Conservation (phyloP, 2,329 filamentous ascomycete species). For the Coniochaeta hoffmannii region DNA sequence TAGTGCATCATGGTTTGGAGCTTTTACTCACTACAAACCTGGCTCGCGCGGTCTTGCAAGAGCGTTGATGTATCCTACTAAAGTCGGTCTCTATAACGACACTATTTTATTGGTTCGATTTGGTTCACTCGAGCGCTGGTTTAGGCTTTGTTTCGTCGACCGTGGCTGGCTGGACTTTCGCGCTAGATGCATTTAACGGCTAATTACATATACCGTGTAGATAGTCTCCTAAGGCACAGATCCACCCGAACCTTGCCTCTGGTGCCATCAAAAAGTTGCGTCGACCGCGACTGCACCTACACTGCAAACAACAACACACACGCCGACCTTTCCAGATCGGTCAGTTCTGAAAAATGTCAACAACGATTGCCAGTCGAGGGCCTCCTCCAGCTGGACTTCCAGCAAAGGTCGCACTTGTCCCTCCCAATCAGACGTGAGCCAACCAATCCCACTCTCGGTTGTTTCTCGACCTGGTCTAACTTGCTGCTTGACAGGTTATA, state of each 20-base stretch:
- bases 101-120: too few relatives aligned
- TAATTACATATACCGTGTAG: too few relatives aligned
- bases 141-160: too few relatives aligned
- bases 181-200: too few relatives aligned
- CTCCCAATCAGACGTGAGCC: slow-evolving; percentile 73
- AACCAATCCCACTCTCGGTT: slow-evolving; percentile 3
- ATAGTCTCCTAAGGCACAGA: too few relatives aligned
- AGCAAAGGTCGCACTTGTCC: slow-evolving; percentile 29
- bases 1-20: not conserved
- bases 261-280: not conserved
- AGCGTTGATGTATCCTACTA: too few relatives aligned
- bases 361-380: slow-evolving; percentile 20
- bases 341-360: slow-evolving; percentile 22
- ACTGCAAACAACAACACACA: not conserved
- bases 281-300: not conserved
- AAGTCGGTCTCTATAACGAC: too few relatives aligned
- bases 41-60: too few relatives aligned
- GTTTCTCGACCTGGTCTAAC: slow-evolving; percentile 12
- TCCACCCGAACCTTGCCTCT: not conserved
- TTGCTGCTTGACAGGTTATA: slow-evolving; percentile 62
- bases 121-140: too few relatives aligned
- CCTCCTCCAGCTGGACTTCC: slow-evolving; percentile 21
- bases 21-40: too few relatives aligned
- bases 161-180: too few relatives aligned
- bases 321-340: not conserved